Base-by-base conservation (phyloP, 441 rosid genomes). In the Populus hybrid region DNA sequence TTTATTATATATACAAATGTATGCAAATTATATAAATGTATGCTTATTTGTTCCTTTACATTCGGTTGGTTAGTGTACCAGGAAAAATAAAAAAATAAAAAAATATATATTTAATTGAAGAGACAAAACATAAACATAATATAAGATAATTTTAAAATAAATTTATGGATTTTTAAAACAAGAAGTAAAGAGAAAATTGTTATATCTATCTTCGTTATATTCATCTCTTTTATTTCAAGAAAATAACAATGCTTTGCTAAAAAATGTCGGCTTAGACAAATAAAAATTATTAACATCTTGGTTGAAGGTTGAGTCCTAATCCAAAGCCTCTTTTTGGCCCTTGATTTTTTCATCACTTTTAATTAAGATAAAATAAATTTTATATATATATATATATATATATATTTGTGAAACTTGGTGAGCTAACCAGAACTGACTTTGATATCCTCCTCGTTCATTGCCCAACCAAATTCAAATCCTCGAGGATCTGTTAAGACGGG, bases 331-430 rank as follows among this genome's bases (percentile, higher is more conserved):
- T 53, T 78, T 28, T 76, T 71, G 42, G 73, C 71, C 82, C 57
- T 46, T 46, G 19, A 14, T 1, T 1, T 46, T 46, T 81, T 69
- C 69, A 53, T 66, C 24, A 3, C 65, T 9, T 42, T 46, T n/a
- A 40, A 9, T 59, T 74, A 30, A 28, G 7, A 75, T 75, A 77
- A 50, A 46, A 3, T 74, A 74, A 77, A 70, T 46, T 18, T 14
- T 46, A 10, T 7, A 26, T 26, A 26, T 26, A 26, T 26, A 26
- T 26, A 26, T 26, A 26, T 26, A 26, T 26, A 26, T 26, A 26
- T 26, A 26, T 57, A 9, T 57, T 72, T 46, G 75, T 83, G 82
- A 79, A 70, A 82, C 82, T 65, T 82, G 87, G 75, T 76, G 79
- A 85, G 81, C 77, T 75, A 76, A 81, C 76, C 82, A 32, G 73